phyloP scores from a whole-genome alignment of 305 asterid genomes.

The Vinca major region DNA sequence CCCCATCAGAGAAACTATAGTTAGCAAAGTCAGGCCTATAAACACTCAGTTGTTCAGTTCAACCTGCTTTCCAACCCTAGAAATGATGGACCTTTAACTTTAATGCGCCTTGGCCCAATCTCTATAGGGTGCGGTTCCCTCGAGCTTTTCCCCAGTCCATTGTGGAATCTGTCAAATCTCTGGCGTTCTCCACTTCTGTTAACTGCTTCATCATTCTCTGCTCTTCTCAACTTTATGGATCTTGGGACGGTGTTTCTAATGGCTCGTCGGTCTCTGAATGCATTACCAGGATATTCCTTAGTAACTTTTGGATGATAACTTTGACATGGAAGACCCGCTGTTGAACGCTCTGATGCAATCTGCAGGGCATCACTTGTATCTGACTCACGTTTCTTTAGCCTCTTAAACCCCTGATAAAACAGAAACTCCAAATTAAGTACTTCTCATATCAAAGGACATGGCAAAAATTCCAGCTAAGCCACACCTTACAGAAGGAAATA shows the following conservation, averaged over 20 bases:
- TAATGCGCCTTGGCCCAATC: slow-evolving; percentile 56
- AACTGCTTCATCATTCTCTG: slow-evolving; percentile 22
- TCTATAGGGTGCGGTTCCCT: slow-evolving; percentile 38
- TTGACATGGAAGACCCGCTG: slow-evolving; percentile 20
- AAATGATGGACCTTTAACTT: slow-evolving; percentile 67
- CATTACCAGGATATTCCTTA: slow-evolving; percentile 24
- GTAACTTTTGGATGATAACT: slow-evolving; percentile 8
- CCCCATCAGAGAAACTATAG: slow-evolving; percentile 34
- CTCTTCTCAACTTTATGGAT: slow-evolving; percentile 49
- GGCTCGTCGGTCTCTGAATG: slow-evolving; percentile 24
- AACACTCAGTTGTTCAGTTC: slow-evolving; percentile 23
- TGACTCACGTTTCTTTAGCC: slow-evolving; percentile 55
- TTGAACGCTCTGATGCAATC: slow-evolving; percentile 26
- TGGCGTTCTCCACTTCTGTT: slow-evolving; percentile 23
- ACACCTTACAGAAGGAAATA: too few species aligned
- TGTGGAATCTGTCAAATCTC: slow-evolving; percentile 27
- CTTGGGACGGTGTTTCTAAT: slow-evolving; percentile 36
- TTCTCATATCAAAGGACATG: background rate
- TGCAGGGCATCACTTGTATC: slow-evolving; percentile 30
- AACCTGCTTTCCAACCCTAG: slow-evolving; percentile 39
- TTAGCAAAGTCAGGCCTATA: slow-evolving; percentile 44
- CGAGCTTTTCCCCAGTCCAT: slow-evolving; percentile 28
- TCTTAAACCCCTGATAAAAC: slow-evolving; percentile 49
- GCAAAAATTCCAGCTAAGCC: too few species aligned
- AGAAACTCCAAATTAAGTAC: background rate